Conservation (phyloP, 2,329 filamentous ascomycete genomes). For the Thielaviopsis populi region DNA sequence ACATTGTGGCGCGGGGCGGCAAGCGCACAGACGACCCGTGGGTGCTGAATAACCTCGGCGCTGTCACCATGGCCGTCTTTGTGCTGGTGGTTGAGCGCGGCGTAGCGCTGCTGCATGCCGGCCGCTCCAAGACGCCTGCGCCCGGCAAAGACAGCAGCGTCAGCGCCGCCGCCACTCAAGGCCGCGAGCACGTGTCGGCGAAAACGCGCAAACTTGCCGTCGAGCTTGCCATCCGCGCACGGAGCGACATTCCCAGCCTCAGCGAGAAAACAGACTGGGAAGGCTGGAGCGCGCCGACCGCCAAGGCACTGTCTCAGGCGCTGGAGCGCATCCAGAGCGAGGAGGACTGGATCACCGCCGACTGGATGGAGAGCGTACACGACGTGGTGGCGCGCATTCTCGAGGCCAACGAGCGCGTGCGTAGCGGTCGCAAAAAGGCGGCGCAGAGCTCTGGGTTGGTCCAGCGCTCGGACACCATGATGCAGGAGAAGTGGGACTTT, state of each 20-base stretch:
- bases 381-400: constrained; percentile 31
- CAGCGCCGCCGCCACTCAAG: constrained; percentile 28
- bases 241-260: constrained; percentile 28
- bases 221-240: constrained; percentile 27
- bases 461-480: constrained; percentile 50
- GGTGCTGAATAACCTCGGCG: constrained; percentile 34
- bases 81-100: constrained; percentile 33
- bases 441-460: constrained; percentile 25
- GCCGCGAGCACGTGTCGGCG: constrained; percentile 14
- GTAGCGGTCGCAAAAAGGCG: constrained; percentile 25
- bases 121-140: constrained; percentile 24
- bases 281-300: constrained; percentile 38
- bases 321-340: constrained; percentile 21
- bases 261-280: constrained; percentile 37
- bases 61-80: constrained; percentile 45
- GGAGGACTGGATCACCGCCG: constrained; percentile 39
- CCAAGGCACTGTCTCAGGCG: constrained; percentile 37
- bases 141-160: constrained; percentile 29
- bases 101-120: constrained; percentile 26
- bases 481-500: constrained; percentile 60
- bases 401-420: constrained; percentile 21
- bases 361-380: constrained; percentile 48
- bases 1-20: constrained; percentile 32
- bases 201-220: constrained; percentile 31
- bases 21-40: constrained; percentile 33